These are phyloP conservation scores for Penicillium malachiteum DNA, from an alignment of 495 filamentous ascomycete genomes.

Conservation along the genomic window DNA sequence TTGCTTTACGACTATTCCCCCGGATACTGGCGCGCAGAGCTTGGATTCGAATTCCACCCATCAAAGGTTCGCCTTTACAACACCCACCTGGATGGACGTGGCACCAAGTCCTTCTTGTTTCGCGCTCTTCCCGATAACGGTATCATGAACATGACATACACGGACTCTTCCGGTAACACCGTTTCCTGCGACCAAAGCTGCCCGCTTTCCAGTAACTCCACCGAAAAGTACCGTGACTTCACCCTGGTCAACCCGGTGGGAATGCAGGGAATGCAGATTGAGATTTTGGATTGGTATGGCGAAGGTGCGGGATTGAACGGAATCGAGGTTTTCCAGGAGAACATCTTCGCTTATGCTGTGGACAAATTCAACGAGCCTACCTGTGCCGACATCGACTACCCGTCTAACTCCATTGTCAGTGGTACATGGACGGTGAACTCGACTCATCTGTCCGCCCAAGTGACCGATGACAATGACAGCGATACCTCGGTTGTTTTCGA, in stretches of 20 bases:
- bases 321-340: conserved; percentile 84
- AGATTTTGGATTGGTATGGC: conserved; percentile 85
- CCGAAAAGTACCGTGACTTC: conserved; percentile 79
- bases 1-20: conserved; percentile 74
- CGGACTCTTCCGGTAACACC: conserved; percentile 64
- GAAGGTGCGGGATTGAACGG: conserved; percentile 82
- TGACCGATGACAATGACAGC: conserved; percentile 55
- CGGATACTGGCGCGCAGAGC: conserved; percentile 82
- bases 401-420: conserved; percentile 62
- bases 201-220: conserved; percentile 67
- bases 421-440: conserved; percentile 75
- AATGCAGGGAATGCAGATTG: conserved; percentile 84
- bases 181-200: conserved; percentile 74
- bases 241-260: conserved; percentile 82
- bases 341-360: conserved; percentile 82
- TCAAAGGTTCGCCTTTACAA: conserved; percentile 89
- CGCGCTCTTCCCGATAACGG: conserved; percentile 80
- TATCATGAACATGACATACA: conserved; percentile 95
- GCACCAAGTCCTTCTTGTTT: conserved; percentile 82
- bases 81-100: conserved; percentile 79
- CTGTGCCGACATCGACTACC: conserved; percentile 65
- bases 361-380: conserved; percentile 84
- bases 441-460: conserved; percentile 69
- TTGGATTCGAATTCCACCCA: conserved; percentile 77
- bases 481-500: conserved; percentile 66